A percentile compares a stretch with the other conserved stretches of the same genome.
These are phyloP conservation scores for Vigna unguiculata DNA, from an alignment of 306 rosid species.

Conservation along the genomic window DNA sequence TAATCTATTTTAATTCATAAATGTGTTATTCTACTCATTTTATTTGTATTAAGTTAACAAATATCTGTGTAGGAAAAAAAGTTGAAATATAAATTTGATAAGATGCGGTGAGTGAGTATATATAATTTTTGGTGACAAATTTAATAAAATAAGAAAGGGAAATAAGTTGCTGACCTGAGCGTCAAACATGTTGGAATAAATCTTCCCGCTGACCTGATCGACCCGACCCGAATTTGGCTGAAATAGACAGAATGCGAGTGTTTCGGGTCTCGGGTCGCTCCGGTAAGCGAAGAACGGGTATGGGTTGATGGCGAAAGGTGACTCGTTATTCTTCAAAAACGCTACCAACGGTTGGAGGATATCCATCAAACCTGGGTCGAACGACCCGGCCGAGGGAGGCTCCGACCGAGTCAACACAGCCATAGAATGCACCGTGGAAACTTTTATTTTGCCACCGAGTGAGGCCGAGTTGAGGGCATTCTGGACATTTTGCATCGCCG, in stretches of 20 bases:
- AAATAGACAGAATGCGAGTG: slow-evolving; percentile 72
- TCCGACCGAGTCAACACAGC: slow-evolving; percentile 57
- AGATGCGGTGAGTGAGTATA: too few relatives aligned
- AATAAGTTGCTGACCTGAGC: slow-evolving; percentile 64
- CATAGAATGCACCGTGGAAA: slow-evolving; percentile 78
- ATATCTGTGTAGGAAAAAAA: too few relatives aligned
- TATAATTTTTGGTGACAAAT: too few relatives aligned
- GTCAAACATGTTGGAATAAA: slow-evolving; percentile 78
- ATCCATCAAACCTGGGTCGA: slow-evolving; percentile 47
- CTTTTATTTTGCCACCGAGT: slow-evolving; percentile 65
- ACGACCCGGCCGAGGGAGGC: slow-evolving; percentile 72
- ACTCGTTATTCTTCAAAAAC: slow-evolving; percentile 57
- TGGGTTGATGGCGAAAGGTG: slow-evolving; percentile 73
- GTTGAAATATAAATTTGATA: too few relatives aligned
- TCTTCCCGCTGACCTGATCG: slow-evolving; percentile 60
- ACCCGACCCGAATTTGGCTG: slow-evolving; percentile 76
- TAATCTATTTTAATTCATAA: too few relatives aligned
- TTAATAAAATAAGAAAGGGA: too few relatives aligned
- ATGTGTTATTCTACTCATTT: too few relatives aligned
- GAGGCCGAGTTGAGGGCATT: slow-evolving; percentile 58
- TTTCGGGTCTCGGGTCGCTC: slow-evolving; percentile 71
- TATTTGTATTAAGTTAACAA: too few relatives aligned
- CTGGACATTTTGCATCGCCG: slow-evolving; percentile 72
- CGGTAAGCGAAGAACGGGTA: slow-evolving; percentile 76
- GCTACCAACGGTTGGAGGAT: slow-evolving; percentile 50